Evolutionary conservation across 2,329 filamentous ascomycete genomes (phyloP).

Genomic region (Fusarium sp.): DNA sequence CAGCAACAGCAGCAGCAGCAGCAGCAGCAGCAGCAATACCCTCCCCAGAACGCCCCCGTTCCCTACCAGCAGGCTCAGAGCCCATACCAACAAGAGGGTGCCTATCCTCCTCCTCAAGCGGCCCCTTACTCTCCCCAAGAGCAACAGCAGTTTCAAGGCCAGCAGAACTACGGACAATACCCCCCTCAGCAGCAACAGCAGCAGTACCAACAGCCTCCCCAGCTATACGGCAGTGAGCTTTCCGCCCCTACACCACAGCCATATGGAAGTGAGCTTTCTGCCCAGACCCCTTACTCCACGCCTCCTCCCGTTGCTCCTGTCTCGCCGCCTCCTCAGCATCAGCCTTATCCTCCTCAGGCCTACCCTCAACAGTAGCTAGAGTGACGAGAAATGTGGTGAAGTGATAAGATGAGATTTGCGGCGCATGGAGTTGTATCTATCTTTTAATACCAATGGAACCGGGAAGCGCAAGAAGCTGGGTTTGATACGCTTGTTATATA

Average conservation of each 20-base stretch:
- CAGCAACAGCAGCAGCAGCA: too few relatives aligned
- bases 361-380: slow-evolving; percentile 20
- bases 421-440: slow-evolving; percentile 23
- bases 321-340: slow-evolving; percentile 42
- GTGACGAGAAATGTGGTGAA: background rate
- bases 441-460: slow-evolving; percentile 16
- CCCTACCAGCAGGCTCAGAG: slow-evolving; percentile 46
- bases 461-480: background rate
- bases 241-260: background rate
- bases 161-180: slow-evolving; percentile 43
- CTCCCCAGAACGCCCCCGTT: slow-evolving; percentile 28
- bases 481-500: slow-evolving; percentile 2
- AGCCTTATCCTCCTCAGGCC: slow-evolving; percentile 27
- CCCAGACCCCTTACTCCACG: slow-evolving; percentile 31
- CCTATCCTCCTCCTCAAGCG: slow-evolving; percentile 46
- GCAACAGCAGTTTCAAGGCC: slow-evolving; percentile 34
- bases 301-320: slow-evolving; percentile 28
- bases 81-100: slow-evolving; percentile 51
- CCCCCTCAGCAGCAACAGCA: slow-evolving; percentile 47
- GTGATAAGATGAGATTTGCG: background rate
- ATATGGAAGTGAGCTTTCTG: slow-evolving; percentile 36
- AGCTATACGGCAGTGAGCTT: slow-evolving; percentile 21
- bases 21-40: slow-evolving; percentile 30
- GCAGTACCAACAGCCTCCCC: slow-evolving; percentile 39
- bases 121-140: slow-evolving; percentile 45